These are phyloP conservation scores for Ophiostoma triangulosporum DNA, from an alignment of 2,329 filamentous ascomycete genomes.

Conservation along the genomic window DNA sequence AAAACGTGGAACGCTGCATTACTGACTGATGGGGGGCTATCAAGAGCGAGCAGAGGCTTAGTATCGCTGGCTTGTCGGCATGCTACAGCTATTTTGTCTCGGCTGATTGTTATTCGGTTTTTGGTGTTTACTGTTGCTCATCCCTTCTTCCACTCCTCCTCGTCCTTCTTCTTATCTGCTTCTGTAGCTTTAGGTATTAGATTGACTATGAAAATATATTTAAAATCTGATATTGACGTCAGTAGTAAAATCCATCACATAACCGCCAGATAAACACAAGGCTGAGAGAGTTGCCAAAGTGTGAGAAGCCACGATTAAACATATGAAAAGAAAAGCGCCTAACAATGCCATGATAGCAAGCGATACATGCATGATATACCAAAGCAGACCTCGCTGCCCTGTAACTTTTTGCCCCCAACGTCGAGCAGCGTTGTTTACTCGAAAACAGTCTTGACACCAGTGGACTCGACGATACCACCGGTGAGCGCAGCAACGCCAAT, in stretches of 20 bases:
- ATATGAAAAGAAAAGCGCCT: not conserved
- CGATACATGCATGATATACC: not conserved
- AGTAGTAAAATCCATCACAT: not conserved
- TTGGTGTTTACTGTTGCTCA: too few relatives aligned
- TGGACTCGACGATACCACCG: conserved; percentile 62
- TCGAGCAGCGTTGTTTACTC: conserved; percentile 39
- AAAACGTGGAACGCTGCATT: not conserved
- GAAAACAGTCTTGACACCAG: conserved; percentile 74
- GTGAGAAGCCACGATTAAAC: not conserved
- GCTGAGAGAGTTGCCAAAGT: too few relatives aligned
- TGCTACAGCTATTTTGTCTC: too few relatives aligned
- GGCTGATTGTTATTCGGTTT: too few relatives aligned
- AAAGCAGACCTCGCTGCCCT: not conserved
- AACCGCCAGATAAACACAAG: too few relatives aligned
- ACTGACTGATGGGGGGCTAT: not conserved
- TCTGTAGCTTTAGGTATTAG: too few relatives aligned
- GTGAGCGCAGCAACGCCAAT: conserved; percentile 50
- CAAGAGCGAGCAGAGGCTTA: not conserved
- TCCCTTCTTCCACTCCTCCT: too few relatives aligned
- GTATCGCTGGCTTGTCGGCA: too few relatives aligned
- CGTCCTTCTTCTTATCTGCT: too few relatives aligned
- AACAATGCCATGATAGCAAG: not conserved
- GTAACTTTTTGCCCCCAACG: not conserved
- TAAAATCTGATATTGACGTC: too few relatives aligned
- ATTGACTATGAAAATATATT: too few relatives aligned